Evolutionary conservation across 192 early-diverging fungal species (phyloP).

Genomic region (Geranomyces michiganensis): DNA sequence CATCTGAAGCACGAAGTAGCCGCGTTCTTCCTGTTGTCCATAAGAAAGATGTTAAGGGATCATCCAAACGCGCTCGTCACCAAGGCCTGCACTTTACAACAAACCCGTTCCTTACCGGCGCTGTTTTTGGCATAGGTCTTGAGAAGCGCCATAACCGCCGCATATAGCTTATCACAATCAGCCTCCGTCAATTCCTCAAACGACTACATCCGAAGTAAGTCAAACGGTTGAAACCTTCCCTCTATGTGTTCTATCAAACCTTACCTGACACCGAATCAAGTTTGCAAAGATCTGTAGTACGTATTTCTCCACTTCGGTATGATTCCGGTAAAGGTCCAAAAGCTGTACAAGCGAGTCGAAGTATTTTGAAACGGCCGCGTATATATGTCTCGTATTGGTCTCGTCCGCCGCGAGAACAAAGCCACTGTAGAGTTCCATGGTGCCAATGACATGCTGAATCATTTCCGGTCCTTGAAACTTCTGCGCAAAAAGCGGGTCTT

Average conservation of each 20-base stretch:
- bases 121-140: constrained; percentile 60
- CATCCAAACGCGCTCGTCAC: not conserved
- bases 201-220: constrained; percentile 23
- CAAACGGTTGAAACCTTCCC: not conserved
- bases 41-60: not conserved
- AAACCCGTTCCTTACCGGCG: constrained; percentile 54
- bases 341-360: constrained; percentile 68
- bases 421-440: constrained; percentile 79
- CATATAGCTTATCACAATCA: constrained; percentile 35
- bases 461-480: constrained; percentile 58
- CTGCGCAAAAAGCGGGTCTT: constrained; percentile 60
- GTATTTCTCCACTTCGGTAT: constrained; percentile 66
- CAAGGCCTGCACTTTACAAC: not conserved
- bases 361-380: constrained; percentile 54
- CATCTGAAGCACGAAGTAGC: constrained; percentile 49
- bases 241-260: not conserved
- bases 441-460: constrained; percentile 63
- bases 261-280: constrained; percentile 48
- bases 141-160: constrained; percentile 50
- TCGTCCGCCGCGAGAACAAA: constrained; percentile 69
- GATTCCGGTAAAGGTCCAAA: constrained; percentile 66
- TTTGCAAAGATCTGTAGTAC: constrained; percentile 63
- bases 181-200: constrained; percentile 38
- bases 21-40: constrained; percentile 44
- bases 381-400: constrained; percentile 64